These are phyloP conservation scores for Aspergillus pseudoviridinutans DNA, from an alignment of 2,329 filamentous ascomycete genomes.

Conservation along the genomic window DNA sequence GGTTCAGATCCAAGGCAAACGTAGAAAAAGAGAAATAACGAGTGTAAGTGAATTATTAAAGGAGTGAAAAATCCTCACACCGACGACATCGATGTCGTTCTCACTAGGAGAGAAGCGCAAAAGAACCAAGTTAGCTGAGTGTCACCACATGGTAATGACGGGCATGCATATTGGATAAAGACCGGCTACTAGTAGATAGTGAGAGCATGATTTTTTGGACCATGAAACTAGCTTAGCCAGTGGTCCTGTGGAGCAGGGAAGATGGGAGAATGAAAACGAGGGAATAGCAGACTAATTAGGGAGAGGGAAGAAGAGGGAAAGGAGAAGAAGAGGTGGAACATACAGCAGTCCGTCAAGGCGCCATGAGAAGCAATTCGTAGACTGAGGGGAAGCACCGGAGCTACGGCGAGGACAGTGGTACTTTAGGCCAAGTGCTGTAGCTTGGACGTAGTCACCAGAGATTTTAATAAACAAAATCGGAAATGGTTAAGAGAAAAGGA, in stretches of 20 bases:
- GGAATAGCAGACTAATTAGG: slow-evolving; percentile 4
- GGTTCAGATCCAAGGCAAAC: neutral
- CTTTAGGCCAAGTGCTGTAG: neutral
- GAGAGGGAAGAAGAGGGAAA: slow-evolving; percentile 2
- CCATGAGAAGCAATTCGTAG: slow-evolving; percentile 2
- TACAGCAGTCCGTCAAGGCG: neutral
- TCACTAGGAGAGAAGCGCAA: slow-evolving; percentile 16
- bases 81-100: slow-evolving; percentile 27
- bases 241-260: slow-evolving; percentile 2
- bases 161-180: neutral
- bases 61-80: slow-evolving; percentile 22
- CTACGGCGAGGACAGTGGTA: neutral
- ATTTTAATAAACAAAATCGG: slow-evolving; percentile 3
- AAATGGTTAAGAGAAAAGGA: neutral
- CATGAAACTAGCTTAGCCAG: neutral
- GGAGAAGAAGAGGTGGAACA: slow-evolving; percentile 1
- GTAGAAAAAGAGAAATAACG: neutral
- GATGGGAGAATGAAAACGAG: slow-evolving; percentile 9
- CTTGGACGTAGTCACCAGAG: neutral
- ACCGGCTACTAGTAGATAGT: neutral
- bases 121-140: slow-evolving; percentile 10
- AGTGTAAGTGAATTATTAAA: neutral
- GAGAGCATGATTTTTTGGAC: neutral
- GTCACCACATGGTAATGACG: slow-evolving; percentile 4
- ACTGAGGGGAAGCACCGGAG: neutral